Evolutionary conservation across 371 early-diverging fungal species (phyloP).

Genomic region (Gilbertella persicaria): DNA sequence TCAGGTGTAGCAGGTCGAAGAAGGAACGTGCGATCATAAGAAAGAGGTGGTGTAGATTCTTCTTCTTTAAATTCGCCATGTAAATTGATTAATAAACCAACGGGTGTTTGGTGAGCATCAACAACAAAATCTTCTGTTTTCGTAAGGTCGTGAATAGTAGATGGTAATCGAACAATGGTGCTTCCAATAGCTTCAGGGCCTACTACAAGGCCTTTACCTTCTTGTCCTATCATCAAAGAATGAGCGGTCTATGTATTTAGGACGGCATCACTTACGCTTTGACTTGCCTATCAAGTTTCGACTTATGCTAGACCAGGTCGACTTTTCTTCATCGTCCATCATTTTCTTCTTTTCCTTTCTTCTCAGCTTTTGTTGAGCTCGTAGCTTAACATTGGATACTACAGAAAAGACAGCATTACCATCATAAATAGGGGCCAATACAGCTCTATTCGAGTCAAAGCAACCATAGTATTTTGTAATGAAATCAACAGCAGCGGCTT

Average conservation of each 20-base stretch:
- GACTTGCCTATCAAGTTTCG: constrained; percentile 30
- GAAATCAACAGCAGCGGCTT: constrained; percentile 29
- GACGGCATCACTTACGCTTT: constrained; percentile 35
- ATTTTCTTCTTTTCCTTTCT: constrained; percentile 37
- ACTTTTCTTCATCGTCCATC: constrained; percentile 34
- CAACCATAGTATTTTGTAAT: constrained; percentile 25
- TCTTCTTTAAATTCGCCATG: constrained; percentile 64
- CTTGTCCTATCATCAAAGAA: constrained; percentile 20
- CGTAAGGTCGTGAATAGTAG: constrained; percentile 44
- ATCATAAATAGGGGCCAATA: constrained; percentile 29
- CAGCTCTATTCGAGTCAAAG: constrained; percentile 33
- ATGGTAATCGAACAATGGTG: constrained; percentile 43
- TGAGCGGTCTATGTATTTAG: neutral
- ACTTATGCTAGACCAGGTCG: constrained; percentile 29
- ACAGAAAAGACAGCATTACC: constrained; percentile 35
- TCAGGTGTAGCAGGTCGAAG: constrained; percentile 54
- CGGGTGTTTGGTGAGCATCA: constrained; percentile 56
- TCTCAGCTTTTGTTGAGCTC: constrained; percentile 28
- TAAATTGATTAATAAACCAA: constrained; percentile 34
- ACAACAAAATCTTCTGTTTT: constrained; percentile 45
- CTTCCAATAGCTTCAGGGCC: constrained; percentile 43
- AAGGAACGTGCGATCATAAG: constrained; percentile 59
- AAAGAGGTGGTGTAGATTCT: constrained; percentile 28
- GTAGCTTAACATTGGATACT: constrained; percentile 25
- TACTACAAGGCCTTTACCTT: constrained; percentile 30